Base-by-base conservation (phyloP, 495 filamentous ascomycete genomes). In the Talaromyces proteolyticus region DNA sequence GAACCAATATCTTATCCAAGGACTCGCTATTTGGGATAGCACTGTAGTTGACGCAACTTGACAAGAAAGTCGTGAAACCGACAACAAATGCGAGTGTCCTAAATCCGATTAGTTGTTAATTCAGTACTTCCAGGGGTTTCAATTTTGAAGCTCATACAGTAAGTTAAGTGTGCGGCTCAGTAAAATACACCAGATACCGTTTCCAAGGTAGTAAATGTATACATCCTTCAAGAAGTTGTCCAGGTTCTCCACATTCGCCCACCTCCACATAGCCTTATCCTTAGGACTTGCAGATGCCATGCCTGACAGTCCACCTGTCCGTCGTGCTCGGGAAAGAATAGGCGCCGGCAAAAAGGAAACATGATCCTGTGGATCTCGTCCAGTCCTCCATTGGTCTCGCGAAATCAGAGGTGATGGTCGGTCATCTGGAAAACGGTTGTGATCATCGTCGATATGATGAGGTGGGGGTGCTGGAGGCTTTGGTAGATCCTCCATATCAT, bases 261-360 rank as follows among this genome's bases (percentile, higher is more conserved):
- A 98, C 61, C 85, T 84, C 87, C 91, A 97, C 78, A 95, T 84
- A 3, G 93, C 92, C 64, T 83, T 88, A 57, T 91, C 83, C 66
- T 85, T 87, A 11, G 86, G 84, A 58, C 84, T 81, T 29, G 74
- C 65, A 57, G 81, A 54, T 44, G 69, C 65, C 61, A 85, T 54
- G 44, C 73, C 56, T 26, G 72, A 59, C 53, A 64, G 29, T 3
- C 36, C 8, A 16, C 38, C 14, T 23, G 49, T 14, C 43, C 26
- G 50, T 42, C 7, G 48, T 55, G 22, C 57, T 53, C 42, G 45
- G 7, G 53, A 42, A 42, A 45, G 53, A 16, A 50, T 51, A 16
- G 50, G 40, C 19, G 52, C 20, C 6, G 26, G 41, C 25, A 48
- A 19, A 22, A 40, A 17, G 53, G 17, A 55, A 65, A 87, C 76